A percentile compares a stretch with the other conserved stretches of the same genome.
These are phyloP conservation scores for Arxiozyma telluris DNA, from an alignment of 1,139 yeast species.

Conservation along the genomic window DNA sequence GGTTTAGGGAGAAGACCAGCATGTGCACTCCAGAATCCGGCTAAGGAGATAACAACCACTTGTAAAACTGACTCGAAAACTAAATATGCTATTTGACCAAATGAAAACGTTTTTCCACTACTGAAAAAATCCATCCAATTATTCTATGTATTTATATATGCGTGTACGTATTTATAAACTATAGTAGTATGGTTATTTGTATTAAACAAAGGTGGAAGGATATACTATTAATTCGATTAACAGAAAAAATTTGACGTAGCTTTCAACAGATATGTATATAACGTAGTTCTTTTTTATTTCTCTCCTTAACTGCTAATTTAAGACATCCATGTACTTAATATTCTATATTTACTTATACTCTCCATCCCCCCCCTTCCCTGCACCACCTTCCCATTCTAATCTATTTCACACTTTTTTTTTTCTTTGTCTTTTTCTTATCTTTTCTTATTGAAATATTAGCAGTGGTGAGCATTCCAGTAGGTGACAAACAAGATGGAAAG, in stretches of 20 bases:
- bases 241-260: too few relatives aligned
- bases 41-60: constrained; percentile 58
- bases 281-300: background rate
- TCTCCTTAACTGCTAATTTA: background rate
- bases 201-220: background rate
- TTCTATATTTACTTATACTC: background rate
- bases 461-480: too few relatives aligned
- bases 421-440: background rate
- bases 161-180: too few relatives aligned
- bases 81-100: constrained; percentile 38
- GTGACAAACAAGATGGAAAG: too few relatives aligned
- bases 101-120: constrained; percentile 9
- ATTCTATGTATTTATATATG: too few relatives aligned
- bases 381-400: background rate
- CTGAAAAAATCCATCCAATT: background rate
- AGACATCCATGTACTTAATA: background rate
- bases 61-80: constrained; percentile 69
- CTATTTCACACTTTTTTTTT: too few relatives aligned
- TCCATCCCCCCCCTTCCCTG: background rate
- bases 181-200: too few relatives aligned
- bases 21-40: constrained; percentile 63
- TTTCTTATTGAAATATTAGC: too few relatives aligned
- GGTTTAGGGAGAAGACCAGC: constrained; percentile 48
- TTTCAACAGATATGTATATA: background rate
- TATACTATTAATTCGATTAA: too few relatives aligned